Evolutionary conservation across 495 filamentous ascomycete species (phyloP), one percentile per base, ranked within the genome.

Genomic region (Hyaloscypha variabilis): DNA sequence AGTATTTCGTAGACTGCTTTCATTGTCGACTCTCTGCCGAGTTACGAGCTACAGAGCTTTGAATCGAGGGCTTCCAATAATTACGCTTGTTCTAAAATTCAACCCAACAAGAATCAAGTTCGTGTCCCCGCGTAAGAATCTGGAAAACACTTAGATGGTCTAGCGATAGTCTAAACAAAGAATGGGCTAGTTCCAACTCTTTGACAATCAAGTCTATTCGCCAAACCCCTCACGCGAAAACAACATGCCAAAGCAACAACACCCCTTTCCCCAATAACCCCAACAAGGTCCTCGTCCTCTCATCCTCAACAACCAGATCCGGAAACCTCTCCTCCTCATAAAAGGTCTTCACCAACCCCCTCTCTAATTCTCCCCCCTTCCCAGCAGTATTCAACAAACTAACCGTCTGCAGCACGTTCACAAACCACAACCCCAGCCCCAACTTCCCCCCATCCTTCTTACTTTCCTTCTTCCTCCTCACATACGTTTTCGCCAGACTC

Each of bases 401-500:
- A 3, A 65, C 63, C 19, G 42, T 34, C 46, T 65, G 63, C 63
- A 65, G 46, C 39, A 65, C 19, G 19, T 56, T 60, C 56, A 65
- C 56, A 55, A 65, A 65, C 56, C 56, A 65, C 63, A 65, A 42
- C 2, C 59, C 62, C 24, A 62, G 19, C 8, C 58, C n/a, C 29
- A 74, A 61, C 21, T 46, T 50, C n/a, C 58, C 70, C 0, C 74
- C 72, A 0, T 69, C 57, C 11, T 46, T 60, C 62, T 72, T 71
- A 58, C 69, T 65, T 65, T 77, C 75, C 64, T 69, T 71, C 29
- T 68, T 62, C 29, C 75, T 56, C 19, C 75, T 67, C 4, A 66
- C 67, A 53, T 70, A 72, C 14, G 72, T 74, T 65, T 71, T 71
- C 25, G 75, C 73, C 19, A 77, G 58, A 26, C 67, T 70, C 34